A percentile compares a stretch with the other conserved stretches of the same genome.
Conservation (phyloP, 108 stramenopile genomes). For the Discostella pseudostelligera region DNA sequence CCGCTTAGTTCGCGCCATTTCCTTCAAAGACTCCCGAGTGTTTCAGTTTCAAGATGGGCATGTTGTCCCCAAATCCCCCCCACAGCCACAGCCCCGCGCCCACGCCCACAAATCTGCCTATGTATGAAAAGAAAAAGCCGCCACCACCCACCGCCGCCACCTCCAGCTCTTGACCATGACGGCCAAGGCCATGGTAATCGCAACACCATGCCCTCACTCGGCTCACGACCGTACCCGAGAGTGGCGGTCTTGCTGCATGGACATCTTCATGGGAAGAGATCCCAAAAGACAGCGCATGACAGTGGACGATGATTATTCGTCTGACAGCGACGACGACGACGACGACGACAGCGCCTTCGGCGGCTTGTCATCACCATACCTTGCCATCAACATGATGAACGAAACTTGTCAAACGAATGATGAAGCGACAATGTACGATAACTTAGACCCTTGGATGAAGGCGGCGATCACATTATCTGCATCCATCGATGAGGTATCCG, state of each 20-base stretch:
- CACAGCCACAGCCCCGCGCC: too few relatives aligned
- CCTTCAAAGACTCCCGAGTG: too few relatives aligned
- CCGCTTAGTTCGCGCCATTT: too few relatives aligned
- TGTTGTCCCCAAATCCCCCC: too few relatives aligned
- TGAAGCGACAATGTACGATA: not conserved
- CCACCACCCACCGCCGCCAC: too few relatives aligned
- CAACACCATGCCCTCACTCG: too few relatives aligned
- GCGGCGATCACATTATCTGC: conserved; percentile 41
- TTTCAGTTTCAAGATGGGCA: too few relatives aligned
- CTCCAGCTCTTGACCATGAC: too few relatives aligned
- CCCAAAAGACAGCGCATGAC: conserved; percentile 24
- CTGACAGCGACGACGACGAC: conserved; percentile 5
- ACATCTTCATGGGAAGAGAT: conserved; percentile 39
- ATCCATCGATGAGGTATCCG: conserved; percentile 43
- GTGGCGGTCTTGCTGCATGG: conserved; percentile 36
- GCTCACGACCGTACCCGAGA: conserved; percentile 44
- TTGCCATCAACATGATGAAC: conserved; percentile 21
- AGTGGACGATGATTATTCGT: not conserved
- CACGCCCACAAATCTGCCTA: too few relatives aligned
- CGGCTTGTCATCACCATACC: conserved; percentile 12
- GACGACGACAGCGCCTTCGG: conserved; percentile 2
- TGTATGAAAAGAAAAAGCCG: too few relatives aligned
- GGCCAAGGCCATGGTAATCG: too few relatives aligned
- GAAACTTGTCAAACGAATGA: not conserved
- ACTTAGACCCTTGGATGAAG: conserved; percentile 39